Percentiles rank a stretch among this genome's conserved stretches.
Evolutionary conservation across 2,329 filamentous ascomycete genomes (phyloP).

Genomic region (Ascosphaera acerosa): DNA sequence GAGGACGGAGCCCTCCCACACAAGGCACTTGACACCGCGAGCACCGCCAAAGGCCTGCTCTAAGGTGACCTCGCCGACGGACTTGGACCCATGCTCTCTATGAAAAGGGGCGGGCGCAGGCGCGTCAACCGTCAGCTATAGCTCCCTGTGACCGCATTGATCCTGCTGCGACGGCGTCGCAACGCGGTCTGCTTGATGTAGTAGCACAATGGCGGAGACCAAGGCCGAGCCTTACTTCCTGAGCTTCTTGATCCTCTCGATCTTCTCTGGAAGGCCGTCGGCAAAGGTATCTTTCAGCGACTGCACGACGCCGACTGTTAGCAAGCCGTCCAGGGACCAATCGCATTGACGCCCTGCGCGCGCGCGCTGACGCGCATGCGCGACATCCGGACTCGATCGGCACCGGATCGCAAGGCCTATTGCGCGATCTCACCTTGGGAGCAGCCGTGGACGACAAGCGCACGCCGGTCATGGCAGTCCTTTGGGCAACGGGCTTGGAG

Average conservation of each 20-base stretch:
- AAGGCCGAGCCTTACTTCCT: conserved; percentile 43
- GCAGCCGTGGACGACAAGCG: conserved; percentile 79
- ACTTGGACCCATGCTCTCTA: conserved; percentile 85
- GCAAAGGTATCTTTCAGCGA: conserved; percentile 97
- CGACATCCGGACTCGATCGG: no score
- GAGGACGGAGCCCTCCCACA: conserved; percentile 97
- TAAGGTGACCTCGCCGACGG: conserved; percentile 90
- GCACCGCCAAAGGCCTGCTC: conserved; percentile 99
- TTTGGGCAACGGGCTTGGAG: conserved; percentile 40
- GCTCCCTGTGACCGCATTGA: background rate
- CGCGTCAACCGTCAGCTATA: background rate
- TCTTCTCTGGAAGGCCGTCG: conserved; percentile 81
- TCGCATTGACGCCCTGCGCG: no score
- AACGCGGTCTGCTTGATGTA: background rate
- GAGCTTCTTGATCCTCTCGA: conserved; percentile 98
- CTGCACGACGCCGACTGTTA: no score
- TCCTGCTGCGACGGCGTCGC: conserved; percentile 2
- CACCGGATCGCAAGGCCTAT: no score
- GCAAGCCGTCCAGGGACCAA: no score
- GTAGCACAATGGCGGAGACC: no score
- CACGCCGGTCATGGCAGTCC: conserved; percentile 52
- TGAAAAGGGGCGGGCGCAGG: conserved; percentile 10
- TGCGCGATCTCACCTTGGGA: conserved; percentile 38
- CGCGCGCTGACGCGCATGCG: no score
- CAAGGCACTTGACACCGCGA: conserved; percentile 92